A percentile compares a stretch with the other conserved stretches of the same genome.
These are phyloP conservation scores for Pleurotus pulmonarius DNA, from an alignment of 768 basidiomycete genomes.

Conservation along the genomic window DNA sequence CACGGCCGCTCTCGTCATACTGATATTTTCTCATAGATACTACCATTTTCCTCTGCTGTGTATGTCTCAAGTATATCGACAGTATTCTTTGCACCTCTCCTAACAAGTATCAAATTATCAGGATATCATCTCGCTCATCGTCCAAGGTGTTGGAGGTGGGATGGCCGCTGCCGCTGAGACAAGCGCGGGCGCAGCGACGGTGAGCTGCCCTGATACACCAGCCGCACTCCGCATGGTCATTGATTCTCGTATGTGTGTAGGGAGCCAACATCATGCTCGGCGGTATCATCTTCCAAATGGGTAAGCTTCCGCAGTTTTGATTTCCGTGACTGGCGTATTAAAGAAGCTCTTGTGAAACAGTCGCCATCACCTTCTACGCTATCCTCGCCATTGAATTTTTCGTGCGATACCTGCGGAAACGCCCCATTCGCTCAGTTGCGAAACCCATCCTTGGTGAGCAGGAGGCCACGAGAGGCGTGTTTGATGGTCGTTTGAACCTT, in stretches of 20 bases:
- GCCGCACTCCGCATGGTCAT: too few species aligned
- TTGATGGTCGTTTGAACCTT: slow-evolving; percentile 20
- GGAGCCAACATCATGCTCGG: slow-evolving; percentile 51
- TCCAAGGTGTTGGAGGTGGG: slow-evolving; percentile 57
- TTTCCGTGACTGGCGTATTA: slow-evolving; percentile 24
- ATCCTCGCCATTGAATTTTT: slow-evolving; percentile 42
- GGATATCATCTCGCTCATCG: slow-evolving; percentile 48
- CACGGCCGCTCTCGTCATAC: not conserved
- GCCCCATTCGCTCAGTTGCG: slow-evolving; percentile 30
- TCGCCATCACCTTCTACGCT: slow-evolving; percentile 38
- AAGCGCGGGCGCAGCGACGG: slow-evolving; percentile 12
- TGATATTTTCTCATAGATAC: slow-evolving; percentile 27
- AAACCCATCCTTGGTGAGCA: slow-evolving; percentile 23
- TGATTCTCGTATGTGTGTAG: too few species aligned
- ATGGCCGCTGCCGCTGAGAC: slow-evolving; percentile 30
- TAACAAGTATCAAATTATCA: not conserved
- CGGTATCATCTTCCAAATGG: slow-evolving; percentile 59
- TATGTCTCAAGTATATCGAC: slow-evolving; percentile 10
- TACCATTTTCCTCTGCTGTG: slow-evolving; percentile 39
- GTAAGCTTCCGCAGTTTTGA: slow-evolving; percentile 18
- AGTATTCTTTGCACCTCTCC: too few species aligned
- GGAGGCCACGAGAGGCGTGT: slow-evolving; percentile 5
- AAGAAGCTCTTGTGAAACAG: too few species aligned
- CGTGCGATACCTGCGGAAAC: slow-evolving; percentile 32
- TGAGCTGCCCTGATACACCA: too few species aligned